Evolutionary conservation across 306 rosid genomes (phyloP).

Genomic region (Prunus kanzakura): DNA sequence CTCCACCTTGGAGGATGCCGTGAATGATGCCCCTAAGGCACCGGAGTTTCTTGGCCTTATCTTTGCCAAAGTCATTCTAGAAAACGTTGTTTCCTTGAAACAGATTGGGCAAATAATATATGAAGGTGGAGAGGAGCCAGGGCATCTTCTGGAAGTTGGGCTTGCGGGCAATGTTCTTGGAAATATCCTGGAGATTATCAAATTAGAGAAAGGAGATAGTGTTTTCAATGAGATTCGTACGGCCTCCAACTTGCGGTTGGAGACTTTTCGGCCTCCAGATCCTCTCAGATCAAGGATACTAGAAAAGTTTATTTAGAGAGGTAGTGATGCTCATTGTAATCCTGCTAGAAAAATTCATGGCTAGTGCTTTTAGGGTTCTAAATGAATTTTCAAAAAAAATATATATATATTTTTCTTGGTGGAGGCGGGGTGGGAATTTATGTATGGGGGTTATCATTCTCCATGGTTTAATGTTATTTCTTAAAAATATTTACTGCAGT

Average conservation of each 20-base stretch:
- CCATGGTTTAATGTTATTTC: slow-evolving; percentile 47
- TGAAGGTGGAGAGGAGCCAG: slow-evolving; percentile 78
- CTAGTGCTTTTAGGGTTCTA: slow-evolving; percentile 47
- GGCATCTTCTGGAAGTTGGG: slow-evolving; percentile 54
- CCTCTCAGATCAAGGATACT: slow-evolving; percentile 52
- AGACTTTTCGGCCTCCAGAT: slow-evolving; percentile 58
- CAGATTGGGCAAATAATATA: slow-evolving; percentile 58
- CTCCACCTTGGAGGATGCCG: slow-evolving; percentile 63
- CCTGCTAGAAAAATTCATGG: slow-evolving; percentile 30
- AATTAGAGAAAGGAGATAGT: slow-evolving; percentile 55
- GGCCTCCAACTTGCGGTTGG: slow-evolving; percentile 56
- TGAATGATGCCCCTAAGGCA: slow-evolving; percentile 87
- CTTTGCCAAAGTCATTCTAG: slow-evolving; percentile 49
- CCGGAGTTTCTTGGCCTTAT: slow-evolving; percentile 72
- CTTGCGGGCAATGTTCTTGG: slow-evolving; percentile 86
- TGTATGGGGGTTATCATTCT: slow-evolving; percentile 32
- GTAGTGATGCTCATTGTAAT: slow-evolving; percentile 59
- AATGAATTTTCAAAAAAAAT: slow-evolving; percentile 36
- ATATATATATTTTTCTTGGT: slow-evolving; percentile 28
- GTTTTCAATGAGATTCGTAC: slow-evolving; percentile 39
- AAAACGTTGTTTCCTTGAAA: slow-evolving; percentile 48
- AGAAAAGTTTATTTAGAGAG: slow-evolving; percentile 66
- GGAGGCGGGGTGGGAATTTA: slow-evolving; percentile 39
- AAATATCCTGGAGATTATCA: slow-evolving; percentile 56
- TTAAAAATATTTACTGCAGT: slow-evolving; percentile 40